phyloP scores from a whole-genome alignment of 2,329 filamentous ascomycete genomes.

The Fusarium sp. region DNA sequence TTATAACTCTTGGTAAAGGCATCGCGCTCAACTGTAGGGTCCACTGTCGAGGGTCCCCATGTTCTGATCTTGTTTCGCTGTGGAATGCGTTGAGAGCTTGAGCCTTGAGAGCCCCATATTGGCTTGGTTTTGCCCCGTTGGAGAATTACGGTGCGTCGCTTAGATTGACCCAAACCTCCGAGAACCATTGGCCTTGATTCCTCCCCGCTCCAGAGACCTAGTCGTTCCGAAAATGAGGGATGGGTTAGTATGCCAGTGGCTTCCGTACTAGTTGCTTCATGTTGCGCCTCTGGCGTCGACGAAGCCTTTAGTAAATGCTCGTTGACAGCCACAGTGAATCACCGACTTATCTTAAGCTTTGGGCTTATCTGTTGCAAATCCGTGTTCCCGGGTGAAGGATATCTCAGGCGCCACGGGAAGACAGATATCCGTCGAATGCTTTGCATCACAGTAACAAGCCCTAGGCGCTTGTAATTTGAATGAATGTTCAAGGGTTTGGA shows the following conservation, averaged over 20 bases:
- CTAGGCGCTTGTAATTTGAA: constrained; percentile 11
- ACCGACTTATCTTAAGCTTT: constrained; percentile 10
- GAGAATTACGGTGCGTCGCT: constrained; percentile 1
- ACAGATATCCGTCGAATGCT: constrained; percentile 19
- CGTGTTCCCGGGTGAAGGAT: constrained; percentile 24
- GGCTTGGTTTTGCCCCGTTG: constrained; percentile 1
- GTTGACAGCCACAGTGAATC: constrained; percentile 17
- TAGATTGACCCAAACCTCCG: constrained; percentile 3
- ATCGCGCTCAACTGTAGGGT: neutral
- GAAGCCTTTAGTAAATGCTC: constrained; percentile 6
- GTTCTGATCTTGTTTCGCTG: constrained; percentile 20
- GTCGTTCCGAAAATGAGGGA: neutral
- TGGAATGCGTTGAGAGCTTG: constrained; percentile 33
- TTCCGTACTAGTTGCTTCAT: constrained; percentile 31
- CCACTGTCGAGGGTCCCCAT: constrained; percentile 6
- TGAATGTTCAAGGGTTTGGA: constrained; percentile 5
- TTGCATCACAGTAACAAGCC: constrained; percentile 7
- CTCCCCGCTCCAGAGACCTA: constrained; percentile 2
- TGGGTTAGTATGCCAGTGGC: constrained; percentile 27
- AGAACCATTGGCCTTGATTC: constrained; percentile 11
- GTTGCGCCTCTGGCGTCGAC: constrained; percentile 27
- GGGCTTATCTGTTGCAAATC: constrained; percentile 22
- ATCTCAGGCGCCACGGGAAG: constrained; percentile 18
- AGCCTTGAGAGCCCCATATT: constrained; percentile 4
- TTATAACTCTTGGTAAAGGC: constrained; percentile 18